Evolutionary conservation across 2,329 filamentous ascomycete species (phyloP).

Genomic region (Stemphylium vesicarium): DNA sequence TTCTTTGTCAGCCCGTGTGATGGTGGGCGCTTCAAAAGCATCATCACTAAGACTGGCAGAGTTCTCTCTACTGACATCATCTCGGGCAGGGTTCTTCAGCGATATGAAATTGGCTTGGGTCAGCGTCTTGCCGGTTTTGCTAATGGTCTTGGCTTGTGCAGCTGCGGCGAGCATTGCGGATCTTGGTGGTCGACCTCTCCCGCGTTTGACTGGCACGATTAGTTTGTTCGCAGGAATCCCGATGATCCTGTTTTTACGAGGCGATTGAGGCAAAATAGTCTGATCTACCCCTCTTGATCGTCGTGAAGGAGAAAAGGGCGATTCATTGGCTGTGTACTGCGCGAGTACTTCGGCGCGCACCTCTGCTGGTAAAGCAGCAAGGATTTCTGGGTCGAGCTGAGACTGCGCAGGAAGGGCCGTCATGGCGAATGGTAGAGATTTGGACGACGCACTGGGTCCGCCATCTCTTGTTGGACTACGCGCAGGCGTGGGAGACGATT

Average conservation of each 20-base stretch:
- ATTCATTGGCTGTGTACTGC: slow-evolving; percentile 62
- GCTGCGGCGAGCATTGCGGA: slow-evolving; percentile 53
- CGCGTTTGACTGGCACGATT: slow-evolving; percentile 69
- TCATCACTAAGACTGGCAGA: slow-evolving; percentile 28
- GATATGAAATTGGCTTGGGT: slow-evolving; percentile 77
- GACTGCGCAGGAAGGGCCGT: slow-evolving; percentile 66
- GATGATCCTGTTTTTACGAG: slow-evolving; percentile 61
- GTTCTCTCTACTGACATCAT: slow-evolving; percentile 16
- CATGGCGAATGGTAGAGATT: slow-evolving; percentile 32
- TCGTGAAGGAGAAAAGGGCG: slow-evolving; percentile 37
- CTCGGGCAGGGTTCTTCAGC: slow-evolving; percentile 36
- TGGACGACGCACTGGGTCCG: slow-evolving; percentile 23
- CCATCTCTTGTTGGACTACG: slow-evolving; percentile 5
- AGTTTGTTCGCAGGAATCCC: slow-evolving; percentile 59
- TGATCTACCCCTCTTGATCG: slow-evolving; percentile 46
- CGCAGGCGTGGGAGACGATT: slow-evolving; percentile 36
- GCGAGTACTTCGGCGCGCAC: slow-evolving; percentile 83
- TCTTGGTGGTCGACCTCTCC: slow-evolving; percentile 58
- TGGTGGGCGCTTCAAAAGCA: slow-evolving; percentile 29
- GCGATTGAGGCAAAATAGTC: slow-evolving; percentile 47
- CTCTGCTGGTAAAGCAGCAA: slow-evolving; percentile 82
- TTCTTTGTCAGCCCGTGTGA: background rate
- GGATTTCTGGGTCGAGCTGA: slow-evolving; percentile 83
- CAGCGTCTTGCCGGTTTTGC: slow-evolving; percentile 51
- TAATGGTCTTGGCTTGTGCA: slow-evolving; percentile 55